phyloP scores from a whole-genome alignment of 1,284 basidiomycete species.

The Cutaneotrichosporon sp. region DNA sequence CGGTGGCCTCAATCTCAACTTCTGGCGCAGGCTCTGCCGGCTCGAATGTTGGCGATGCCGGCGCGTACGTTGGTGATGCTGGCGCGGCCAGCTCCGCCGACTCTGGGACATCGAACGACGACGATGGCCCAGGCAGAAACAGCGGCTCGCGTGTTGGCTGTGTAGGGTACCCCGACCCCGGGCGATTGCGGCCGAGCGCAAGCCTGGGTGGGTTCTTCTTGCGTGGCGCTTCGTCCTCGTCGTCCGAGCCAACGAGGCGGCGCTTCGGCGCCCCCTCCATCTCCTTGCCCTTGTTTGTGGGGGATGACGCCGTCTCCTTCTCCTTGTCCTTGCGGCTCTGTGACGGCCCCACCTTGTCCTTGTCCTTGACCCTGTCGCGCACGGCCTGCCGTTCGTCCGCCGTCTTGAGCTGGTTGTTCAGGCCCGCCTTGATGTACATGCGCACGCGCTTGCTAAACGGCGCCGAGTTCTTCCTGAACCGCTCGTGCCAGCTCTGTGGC shows the following conservation, averaged over 20 bases:
- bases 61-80: not conserved
- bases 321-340: not conserved
- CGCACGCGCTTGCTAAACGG: slow-evolving; percentile 29
- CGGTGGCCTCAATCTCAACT: not conserved
- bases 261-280: not conserved
- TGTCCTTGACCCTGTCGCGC: not conserved
- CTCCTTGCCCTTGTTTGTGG: not conserved
- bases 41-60: no score
- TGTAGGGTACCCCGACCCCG: not conserved
- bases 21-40: not conserved
- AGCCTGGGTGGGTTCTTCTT: not conserved
- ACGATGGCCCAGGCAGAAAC: not conserved
- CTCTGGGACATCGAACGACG: not conserved
- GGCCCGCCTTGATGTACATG: slow-evolving; percentile 18
- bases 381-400: slow-evolving; percentile 26
- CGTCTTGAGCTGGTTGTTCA: slow-evolving; percentile 38
- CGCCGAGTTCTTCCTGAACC: slow-evolving; percentile 42
- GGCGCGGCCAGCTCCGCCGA: not conserved
- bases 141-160: not conserved
- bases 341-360: not conserved
- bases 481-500: slow-evolving; percentile 48
- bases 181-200: not conserved
- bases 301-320: not conserved
- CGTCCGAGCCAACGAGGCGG: not conserved
- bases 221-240: not conserved